Conservation (phyloP, 805 yeast species). For the Candida railenensis region DNA sequence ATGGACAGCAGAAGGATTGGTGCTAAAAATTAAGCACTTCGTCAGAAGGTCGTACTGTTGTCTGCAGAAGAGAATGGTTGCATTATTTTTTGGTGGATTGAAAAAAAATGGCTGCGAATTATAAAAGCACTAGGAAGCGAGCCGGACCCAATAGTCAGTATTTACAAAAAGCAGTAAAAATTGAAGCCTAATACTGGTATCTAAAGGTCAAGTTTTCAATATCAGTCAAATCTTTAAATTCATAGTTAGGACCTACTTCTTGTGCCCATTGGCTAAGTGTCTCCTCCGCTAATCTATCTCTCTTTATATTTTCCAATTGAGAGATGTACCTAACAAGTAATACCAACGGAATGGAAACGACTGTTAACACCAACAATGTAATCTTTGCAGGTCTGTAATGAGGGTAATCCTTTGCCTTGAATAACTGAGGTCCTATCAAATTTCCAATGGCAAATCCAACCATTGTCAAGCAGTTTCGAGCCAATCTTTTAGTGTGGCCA, state of each 20-base stretch:
- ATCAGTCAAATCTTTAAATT: constrained; percentile 60
- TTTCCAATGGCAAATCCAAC: constrained; percentile 69
- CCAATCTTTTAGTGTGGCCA: constrained; percentile 72
- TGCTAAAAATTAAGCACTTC: too few relatives aligned
- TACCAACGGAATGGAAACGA: constrained; percentile 44
- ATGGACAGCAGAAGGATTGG: too few relatives aligned
- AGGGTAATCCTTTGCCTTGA: constrained; percentile 52
- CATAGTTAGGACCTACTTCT: constrained; percentile 31
- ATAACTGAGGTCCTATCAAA: constrained; percentile 67
- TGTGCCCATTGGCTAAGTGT: constrained; percentile 7
- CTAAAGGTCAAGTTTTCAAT: constrained; percentile 56
- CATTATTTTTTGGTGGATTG: neutral
- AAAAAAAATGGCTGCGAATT: neutral
- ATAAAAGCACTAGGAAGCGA: neutral
- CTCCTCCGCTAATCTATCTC: constrained; percentile 40
- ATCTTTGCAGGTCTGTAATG: constrained; percentile 59
- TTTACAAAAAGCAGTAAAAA: neutral
- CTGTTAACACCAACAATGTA: constrained; percentile 50
- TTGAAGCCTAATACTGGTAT: constrained; percentile 41
- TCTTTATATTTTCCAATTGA: constrained; percentile 48
- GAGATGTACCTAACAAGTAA: constrained; percentile 43
- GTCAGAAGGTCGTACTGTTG: too few relatives aligned
- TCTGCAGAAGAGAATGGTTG: neutral
- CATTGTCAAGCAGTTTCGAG: constrained; percentile 56
- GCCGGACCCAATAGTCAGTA: too few relatives aligned